Evolutionary conservation across 1,139 yeast genomes (phyloP).

Genomic region (Saccharomycopsis crataegensis): DNA sequence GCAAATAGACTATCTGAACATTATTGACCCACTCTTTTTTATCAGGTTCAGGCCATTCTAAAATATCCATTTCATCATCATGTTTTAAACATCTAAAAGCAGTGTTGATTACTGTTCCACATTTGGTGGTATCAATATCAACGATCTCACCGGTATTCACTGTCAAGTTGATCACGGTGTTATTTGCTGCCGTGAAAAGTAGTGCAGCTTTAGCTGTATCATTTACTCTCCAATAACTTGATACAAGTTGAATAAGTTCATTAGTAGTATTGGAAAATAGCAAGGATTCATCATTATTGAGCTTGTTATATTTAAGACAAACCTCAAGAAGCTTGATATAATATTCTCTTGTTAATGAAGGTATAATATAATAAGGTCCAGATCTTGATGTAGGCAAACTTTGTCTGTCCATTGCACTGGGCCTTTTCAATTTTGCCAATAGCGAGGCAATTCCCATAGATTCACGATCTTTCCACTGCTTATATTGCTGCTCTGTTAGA

Average conservation of each 20-base stretch:
- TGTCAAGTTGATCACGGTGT: constrained; percentile 33
- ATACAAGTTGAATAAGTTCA: constrained; percentile 39
- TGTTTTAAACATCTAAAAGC: constrained; percentile 24
- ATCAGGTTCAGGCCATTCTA: constrained; percentile 45
- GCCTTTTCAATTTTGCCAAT: constrained; percentile 32
- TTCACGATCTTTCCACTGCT: constrained; percentile 49
- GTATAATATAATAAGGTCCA: constrained; percentile 34
- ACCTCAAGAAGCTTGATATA: constrained; percentile 29
- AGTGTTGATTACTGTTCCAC: constrained; percentile 23
- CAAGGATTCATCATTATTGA: constrained; percentile 24
- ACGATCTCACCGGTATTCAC: constrained; percentile 23
- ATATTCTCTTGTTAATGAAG: constrained; percentile 38
- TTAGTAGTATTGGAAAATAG: constrained; percentile 31
- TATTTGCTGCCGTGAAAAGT: constrained; percentile 47
- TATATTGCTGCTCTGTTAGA: constrained; percentile 33
- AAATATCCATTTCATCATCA: constrained; percentile 35
- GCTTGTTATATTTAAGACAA: constrained; percentile 27
- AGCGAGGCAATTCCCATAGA: constrained; percentile 33
- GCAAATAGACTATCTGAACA: constrained; percentile 41
- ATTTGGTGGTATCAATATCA: constrained; percentile 26
- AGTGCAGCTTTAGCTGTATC: constrained; percentile 45
- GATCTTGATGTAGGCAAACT: constrained; percentile 30
- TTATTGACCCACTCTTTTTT: constrained; percentile 46
- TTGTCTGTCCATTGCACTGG: constrained; percentile 30
- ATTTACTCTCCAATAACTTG: constrained; percentile 54